Evolutionary conservation across 495 filamentous ascomycete species (phyloP).

Genomic region (Penicillium angulare): DNA sequence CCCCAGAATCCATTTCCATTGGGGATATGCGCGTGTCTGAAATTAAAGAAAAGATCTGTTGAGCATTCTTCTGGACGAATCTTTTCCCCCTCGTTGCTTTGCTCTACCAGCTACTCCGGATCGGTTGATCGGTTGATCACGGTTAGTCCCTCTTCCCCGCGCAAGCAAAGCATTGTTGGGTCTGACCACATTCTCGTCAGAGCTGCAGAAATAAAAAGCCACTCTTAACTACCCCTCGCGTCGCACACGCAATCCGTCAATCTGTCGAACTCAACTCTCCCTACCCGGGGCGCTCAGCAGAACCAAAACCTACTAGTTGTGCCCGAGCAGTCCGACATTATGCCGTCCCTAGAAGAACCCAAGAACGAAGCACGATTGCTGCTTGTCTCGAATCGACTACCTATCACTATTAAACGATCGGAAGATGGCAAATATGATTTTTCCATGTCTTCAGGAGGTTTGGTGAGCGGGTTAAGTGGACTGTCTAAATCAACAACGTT

Average conservation of each 20-base stretch:
- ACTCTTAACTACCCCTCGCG: background rate
- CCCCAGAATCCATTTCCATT: background rate
- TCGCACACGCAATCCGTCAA: background rate
- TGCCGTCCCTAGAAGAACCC: slow-evolving; percentile 36
- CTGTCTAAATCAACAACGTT: slow-evolving; percentile 89
- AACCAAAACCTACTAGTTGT: no score
- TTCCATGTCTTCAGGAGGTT: slow-evolving; percentile 91
- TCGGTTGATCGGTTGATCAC: slow-evolving; percentile 4
- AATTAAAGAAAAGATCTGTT: background rate
- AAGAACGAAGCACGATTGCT: slow-evolving; percentile 56
- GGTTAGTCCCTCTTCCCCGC: slow-evolving; percentile 10
- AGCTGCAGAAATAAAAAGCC: background rate
- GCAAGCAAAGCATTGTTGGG: background rate
- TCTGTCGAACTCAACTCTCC: background rate
- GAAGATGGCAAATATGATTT: slow-evolving; percentile 83
- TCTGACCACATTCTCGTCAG: slow-evolving; percentile 8
- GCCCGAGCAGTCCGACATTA: slow-evolving; percentile 13
- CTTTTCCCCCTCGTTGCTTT: background rate
- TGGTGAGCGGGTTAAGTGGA: slow-evolving; percentile 88
- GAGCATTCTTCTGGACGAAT: background rate
- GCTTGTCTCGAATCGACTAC: slow-evolving; percentile 88
- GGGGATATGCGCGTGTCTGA: background rate
- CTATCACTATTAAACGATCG: slow-evolving; percentile 89
- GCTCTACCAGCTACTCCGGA: background rate
- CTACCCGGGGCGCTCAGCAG: background rate